These are phyloP conservation scores for Dictyostelium capitatum DNA, from an alignment of 78 protist genomes.

Conservation along the genomic window DNA sequence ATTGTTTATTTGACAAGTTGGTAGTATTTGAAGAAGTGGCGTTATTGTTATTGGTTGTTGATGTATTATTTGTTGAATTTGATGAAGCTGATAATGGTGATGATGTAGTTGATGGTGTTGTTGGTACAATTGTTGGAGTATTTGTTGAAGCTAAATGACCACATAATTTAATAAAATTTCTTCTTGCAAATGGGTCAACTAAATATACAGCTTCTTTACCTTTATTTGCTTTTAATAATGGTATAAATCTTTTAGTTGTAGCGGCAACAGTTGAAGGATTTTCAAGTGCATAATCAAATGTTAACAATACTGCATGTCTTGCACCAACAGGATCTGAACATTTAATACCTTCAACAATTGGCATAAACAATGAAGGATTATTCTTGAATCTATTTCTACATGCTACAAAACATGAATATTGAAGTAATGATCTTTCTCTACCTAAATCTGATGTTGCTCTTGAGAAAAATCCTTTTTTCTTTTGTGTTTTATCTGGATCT, in stretches of 20 bases:
- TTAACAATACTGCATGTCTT: constrained; percentile 61
- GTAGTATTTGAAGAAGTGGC: too few relatives aligned
- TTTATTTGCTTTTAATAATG: constrained; percentile 65
- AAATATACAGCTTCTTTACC: constrained; percentile 72
- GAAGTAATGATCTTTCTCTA: constrained; percentile 71
- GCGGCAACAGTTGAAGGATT: constrained; percentile 57
- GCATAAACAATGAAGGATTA: constrained; percentile 76
- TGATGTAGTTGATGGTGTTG: not conserved
- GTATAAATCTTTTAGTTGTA: constrained; percentile 60
- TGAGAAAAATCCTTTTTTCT: constrained; percentile 67
- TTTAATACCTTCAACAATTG: constrained; percentile 77
- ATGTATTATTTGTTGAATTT: too few relatives aligned
- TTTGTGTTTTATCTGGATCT: constrained; percentile 66
- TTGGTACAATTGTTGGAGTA: not conserved
- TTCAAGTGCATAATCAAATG: constrained; percentile 64
- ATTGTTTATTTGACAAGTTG: too few relatives aligned
- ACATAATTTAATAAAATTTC: constrained; percentile 46
- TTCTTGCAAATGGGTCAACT: constrained; percentile 65
- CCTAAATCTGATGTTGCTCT: constrained; percentile 63
- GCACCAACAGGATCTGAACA: constrained; percentile 82
- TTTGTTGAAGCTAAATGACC: constrained; percentile 19
- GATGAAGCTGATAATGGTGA: too few relatives aligned
- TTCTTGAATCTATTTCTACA: constrained; percentile 81
- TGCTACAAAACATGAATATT: constrained; percentile 78
- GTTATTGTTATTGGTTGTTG: too few relatives aligned